Conservation (phyloP, 1,284 basidiomycete species). For the Xanthoconium separans region DNA sequence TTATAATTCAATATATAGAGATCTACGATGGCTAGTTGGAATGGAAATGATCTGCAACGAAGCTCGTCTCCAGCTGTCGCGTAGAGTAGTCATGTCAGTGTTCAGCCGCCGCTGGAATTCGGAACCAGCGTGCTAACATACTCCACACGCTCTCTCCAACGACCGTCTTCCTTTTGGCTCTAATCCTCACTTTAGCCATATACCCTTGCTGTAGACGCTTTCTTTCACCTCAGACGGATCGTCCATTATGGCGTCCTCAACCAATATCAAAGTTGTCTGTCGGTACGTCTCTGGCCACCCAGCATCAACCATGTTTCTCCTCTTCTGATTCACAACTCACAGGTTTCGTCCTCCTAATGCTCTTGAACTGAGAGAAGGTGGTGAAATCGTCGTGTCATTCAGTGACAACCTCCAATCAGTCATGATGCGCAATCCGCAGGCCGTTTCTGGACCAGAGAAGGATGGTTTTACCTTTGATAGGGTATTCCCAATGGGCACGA, state of each 20-base stretch:
- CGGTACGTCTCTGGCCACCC: conserved; percentile 56
- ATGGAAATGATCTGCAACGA: conserved; percentile 8
- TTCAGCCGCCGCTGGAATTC: conserved; percentile 33
- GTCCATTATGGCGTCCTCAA: conserved; percentile 65
- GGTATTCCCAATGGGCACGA: conserved; percentile 91
- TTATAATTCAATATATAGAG: neutral
- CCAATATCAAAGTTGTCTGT: conserved; percentile 93
- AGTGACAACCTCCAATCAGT: conserved; percentile 84
- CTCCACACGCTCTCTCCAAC: conserved; percentile 2
- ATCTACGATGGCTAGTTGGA: neutral
- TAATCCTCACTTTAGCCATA: conserved; percentile 10
- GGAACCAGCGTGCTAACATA: conserved; percentile 13
- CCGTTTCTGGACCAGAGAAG: conserved; percentile 74
- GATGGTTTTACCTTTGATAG: conserved; percentile 98
- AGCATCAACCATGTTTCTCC: neutral
- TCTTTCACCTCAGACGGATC: conserved; percentile 23
- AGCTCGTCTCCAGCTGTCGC: neutral
- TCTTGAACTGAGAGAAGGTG: conserved; percentile 87
- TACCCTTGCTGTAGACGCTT: conserved; percentile 19
- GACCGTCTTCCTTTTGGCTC: conserved; percentile 10
- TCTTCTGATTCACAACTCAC: conserved; percentile 12
- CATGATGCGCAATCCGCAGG: conserved; percentile 69
- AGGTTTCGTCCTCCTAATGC: conserved; percentile 96
- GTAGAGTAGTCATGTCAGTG: conserved; percentile 4
- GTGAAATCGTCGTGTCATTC: conserved; percentile 91